These are phyloP conservation scores for Amphicarpaea edgeworthii DNA, from an alignment of 306 rosid species.

Conservation along the genomic window DNA sequence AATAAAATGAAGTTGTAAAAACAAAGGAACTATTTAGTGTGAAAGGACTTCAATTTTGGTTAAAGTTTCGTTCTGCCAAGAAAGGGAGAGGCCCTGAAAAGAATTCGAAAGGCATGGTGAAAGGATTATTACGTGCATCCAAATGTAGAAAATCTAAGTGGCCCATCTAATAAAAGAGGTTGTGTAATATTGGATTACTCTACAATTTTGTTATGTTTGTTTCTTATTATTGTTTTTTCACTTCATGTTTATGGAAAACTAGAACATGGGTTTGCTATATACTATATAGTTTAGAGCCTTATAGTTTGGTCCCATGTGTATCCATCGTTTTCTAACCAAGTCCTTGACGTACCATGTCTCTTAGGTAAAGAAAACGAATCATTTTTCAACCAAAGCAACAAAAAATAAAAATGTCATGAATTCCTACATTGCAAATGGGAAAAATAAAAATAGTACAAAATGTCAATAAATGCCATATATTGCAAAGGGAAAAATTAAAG, in stretches of 20 bases:
- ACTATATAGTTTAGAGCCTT: constrained; percentile 24
- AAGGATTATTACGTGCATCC: constrained; percentile 15
- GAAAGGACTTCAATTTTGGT: constrained; percentile 15
- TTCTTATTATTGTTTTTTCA: constrained; percentile 37
- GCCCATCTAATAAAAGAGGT: constrained; percentile 39
- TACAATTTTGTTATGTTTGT: constrained; percentile 20
- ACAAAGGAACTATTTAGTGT: background rate
- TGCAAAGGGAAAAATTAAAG: constrained; percentile 30
- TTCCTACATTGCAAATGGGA: constrained; percentile 26
- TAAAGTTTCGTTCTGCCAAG: constrained; percentile 25
- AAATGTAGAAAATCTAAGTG: constrained; percentile 48
- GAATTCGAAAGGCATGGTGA: too few species aligned
- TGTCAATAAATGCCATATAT: constrained; percentile 29
- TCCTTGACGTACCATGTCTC: constrained; percentile 45
- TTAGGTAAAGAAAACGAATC: constrained; percentile 31
- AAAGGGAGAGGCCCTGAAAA: too few species aligned
- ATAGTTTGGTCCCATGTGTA: constrained; percentile 44
- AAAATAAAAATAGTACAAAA: constrained; percentile 20
- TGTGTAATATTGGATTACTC: constrained; percentile 33
- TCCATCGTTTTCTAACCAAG: constrained; percentile 45
- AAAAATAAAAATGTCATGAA: constrained; percentile 10
- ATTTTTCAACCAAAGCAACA: constrained; percentile 35
- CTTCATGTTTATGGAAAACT: constrained; percentile 44
- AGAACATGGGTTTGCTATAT: constrained; percentile 48
- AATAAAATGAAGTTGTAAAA: background rate